Conservation (phyloP, 371 early-diverging fungal genomes). For the Rhizopus arrhizus region DNA sequence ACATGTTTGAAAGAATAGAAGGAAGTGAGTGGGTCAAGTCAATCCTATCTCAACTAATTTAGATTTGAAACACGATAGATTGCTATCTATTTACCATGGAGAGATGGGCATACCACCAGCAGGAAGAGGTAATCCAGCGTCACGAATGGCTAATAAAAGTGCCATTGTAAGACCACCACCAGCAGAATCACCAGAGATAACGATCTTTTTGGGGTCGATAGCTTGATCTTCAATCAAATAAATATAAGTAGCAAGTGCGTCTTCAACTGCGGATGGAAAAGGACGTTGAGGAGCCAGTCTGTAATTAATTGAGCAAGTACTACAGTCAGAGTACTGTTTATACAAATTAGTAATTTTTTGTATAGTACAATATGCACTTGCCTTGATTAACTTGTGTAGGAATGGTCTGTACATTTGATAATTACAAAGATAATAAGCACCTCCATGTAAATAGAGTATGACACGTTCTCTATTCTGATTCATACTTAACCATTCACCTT, state of each 20-base stretch:
- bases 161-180: slow-evolving; percentile 67
- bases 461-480: slow-evolving; percentile 30
- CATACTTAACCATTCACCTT: slow-evolving; percentile 45
- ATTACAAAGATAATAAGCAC: slow-evolving; percentile 64
- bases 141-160: slow-evolving; percentile 54
- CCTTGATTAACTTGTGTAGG: slow-evolving; percentile 43
- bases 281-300: slow-evolving; percentile 81
- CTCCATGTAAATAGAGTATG: slow-evolving; percentile 70
- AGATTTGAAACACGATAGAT: neutral
- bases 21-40: slow-evolving; percentile 69
- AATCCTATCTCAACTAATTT: slow-evolving; percentile 37
- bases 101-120: slow-evolving; percentile 52
- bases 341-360: neutral
- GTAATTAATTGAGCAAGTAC: slow-evolving; percentile 67
- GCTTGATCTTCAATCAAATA: slow-evolving; percentile 65
- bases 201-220: slow-evolving; percentile 64
- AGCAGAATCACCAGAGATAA: slow-evolving; percentile 83
- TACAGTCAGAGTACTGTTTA: slow-evolving; percentile 29
- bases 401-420: slow-evolving; percentile 53
- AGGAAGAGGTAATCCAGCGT: slow-evolving; percentile 54
- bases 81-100: slow-evolving; percentile 50
- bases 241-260: slow-evolving; percentile 74
- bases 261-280: slow-evolving; percentile 83
- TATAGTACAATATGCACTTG: slow-evolving; percentile 12
- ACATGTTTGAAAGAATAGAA: slow-evolving; percentile 58